Conservation (phyloP, 2,329 filamentous ascomycete genomes). For the Microcera coccophila region DNA sequence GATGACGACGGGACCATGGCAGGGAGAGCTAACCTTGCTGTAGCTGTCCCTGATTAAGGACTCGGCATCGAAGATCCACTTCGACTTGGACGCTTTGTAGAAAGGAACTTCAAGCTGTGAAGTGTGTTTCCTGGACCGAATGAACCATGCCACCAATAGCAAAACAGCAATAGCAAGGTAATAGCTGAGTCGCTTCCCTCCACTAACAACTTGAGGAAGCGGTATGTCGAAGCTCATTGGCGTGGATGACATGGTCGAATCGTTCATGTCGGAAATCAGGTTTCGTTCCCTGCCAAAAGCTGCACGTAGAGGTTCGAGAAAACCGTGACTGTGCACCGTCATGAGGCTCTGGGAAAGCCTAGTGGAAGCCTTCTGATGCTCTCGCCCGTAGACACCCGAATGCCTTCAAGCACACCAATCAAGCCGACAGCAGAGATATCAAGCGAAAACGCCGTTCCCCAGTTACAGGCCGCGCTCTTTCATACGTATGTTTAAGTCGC, state of each 20-base stretch:
- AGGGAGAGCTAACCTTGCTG: constrained; percentile 36
- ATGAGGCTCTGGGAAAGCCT: too few species aligned
- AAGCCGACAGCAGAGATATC: too few species aligned
- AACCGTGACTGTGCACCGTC: background rate
- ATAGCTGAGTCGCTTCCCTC: constrained; percentile 35
- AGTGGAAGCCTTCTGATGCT: too few species aligned
- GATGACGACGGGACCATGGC: background rate
- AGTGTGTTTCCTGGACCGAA: constrained; percentile 32
- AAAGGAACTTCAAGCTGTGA: constrained; percentile 39
- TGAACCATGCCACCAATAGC: constrained; percentile 37
- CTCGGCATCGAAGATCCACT: constrained; percentile 51
- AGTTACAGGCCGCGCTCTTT: too few species aligned
- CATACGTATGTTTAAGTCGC: too few species aligned
- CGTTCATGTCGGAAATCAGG: constrained; percentile 14
- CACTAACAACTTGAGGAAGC: constrained; percentile 19
- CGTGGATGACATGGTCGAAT: constrained; percentile 4
- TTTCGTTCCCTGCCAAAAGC: background rate
- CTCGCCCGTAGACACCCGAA: too few species aligned
- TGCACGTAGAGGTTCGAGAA: background rate
- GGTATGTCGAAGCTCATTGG: constrained; percentile 14
- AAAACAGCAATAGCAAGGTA: constrained; percentile 39
- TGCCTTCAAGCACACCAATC: too few species aligned
- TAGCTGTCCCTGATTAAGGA: constrained; percentile 47
- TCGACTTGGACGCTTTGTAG: constrained; percentile 46
- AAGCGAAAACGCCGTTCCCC: too few species aligned